Percentiles rank a stretch among this genome's conserved stretches.
Conservation (phyloP, 2,329 filamentous ascomycete genomes). For the Pseudocercospora crystallina region DNA sequence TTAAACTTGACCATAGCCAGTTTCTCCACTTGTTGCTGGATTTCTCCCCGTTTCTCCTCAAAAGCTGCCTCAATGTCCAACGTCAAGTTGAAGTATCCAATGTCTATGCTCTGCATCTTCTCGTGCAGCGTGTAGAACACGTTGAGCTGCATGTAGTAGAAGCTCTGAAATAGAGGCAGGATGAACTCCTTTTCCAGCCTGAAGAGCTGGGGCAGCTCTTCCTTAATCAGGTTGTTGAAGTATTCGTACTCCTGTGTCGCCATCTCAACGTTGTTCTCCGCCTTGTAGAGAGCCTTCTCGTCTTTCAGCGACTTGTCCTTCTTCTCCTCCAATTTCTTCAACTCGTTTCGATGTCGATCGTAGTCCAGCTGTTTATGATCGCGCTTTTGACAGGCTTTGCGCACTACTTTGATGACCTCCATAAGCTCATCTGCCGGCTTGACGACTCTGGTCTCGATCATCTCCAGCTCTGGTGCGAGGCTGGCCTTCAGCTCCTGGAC, state of each 20-base stretch:
- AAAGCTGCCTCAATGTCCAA: slow-evolving; percentile 91
- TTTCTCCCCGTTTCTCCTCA: slow-evolving; percentile 80
- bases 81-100: slow-evolving; percentile 94
- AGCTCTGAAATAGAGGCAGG: slow-evolving; percentile 93
- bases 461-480: slow-evolving; percentile 87
- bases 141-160: slow-evolving; percentile 99
- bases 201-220: slow-evolving; percentile 91
- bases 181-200: slow-evolving; percentile 90
- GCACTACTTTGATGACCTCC: slow-evolving; percentile 92
- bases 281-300: slow-evolving; percentile 95
- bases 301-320: slow-evolving; percentile 96
- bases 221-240: slow-evolving; percentile 95
- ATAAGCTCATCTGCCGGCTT: slow-evolving; percentile 89
- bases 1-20: slow-evolving; percentile 89
- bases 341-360: slow-evolving; percentile 75
- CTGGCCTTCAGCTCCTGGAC: slow-evolving; percentile 88
- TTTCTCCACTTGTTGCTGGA: slow-evolving; percentile 79
- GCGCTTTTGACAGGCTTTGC: slow-evolving; percentile 83
- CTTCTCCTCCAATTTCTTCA: slow-evolving; percentile 97
- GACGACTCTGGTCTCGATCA: slow-evolving; percentile 92
- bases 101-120: slow-evolving; percentile 95
- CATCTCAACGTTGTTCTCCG: slow-evolving; percentile 85
- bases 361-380: slow-evolving; percentile 98
- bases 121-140: slow-evolving; percentile 98
- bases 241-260: slow-evolving; percentile 96